Conservation (phyloP, 2,329 filamentous ascomycete genomes). For the Daldinia sp. region DNA sequence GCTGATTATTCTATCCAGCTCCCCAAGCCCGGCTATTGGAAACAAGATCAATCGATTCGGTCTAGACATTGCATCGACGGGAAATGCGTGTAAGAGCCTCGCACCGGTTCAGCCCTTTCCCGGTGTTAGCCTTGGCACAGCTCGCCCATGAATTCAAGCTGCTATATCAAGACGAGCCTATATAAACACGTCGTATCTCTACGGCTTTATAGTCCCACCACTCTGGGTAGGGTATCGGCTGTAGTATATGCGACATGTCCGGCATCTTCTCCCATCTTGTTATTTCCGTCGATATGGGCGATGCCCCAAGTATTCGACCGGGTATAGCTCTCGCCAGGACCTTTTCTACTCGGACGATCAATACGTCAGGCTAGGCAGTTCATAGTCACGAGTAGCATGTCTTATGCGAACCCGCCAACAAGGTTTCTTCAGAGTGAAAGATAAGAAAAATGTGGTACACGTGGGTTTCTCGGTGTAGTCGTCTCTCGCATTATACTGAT, state of each 20-base stretch:
- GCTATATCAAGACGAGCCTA: not conserved
- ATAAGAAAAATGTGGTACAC: constrained; percentile 15
- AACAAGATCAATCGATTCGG: constrained; percentile 2
- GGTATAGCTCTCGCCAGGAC: not conserved
- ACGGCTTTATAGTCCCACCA: constrained; percentile 21
- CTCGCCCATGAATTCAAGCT: not conserved
- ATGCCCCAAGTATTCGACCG: not conserved
- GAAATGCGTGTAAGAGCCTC: constrained; percentile 9
- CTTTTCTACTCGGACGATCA: not conserved
- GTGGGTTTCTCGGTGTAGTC: not conserved
- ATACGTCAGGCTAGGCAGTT: not conserved
- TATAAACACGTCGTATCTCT: constrained; percentile 1
- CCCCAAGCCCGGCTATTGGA: not conserved
- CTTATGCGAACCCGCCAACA: not conserved
- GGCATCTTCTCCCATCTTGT: not conserved
- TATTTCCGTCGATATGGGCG: not conserved
- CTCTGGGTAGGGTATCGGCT: constrained; percentile 16
- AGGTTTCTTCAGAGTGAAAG: constrained; percentile 7
- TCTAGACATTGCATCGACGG: not conserved
- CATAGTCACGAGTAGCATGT: not conserved
- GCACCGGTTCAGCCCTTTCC: constrained; percentile 20
- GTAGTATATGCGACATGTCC: not conserved
- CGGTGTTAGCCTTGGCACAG: constrained; percentile 31
- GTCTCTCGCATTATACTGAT: constrained; percentile 8
- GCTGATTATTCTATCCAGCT: not conserved